These are phyloP conservation scores for Trametes coccinea DNA, from an alignment of 768 basidiomycete genomes.

Conservation along the genomic window DNA sequence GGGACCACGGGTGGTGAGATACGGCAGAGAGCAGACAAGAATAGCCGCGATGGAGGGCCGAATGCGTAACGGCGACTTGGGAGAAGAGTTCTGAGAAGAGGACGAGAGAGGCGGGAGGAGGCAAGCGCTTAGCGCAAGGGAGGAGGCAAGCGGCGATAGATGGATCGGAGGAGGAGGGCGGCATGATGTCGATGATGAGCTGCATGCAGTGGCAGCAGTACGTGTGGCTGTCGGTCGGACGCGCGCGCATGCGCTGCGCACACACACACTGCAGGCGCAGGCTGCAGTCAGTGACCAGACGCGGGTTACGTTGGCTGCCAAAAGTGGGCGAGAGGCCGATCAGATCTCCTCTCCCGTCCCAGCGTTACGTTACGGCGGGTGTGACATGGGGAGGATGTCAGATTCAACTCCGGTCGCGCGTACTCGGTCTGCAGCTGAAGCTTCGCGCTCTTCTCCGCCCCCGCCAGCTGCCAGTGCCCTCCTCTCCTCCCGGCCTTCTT, in stretches of 20 bases:
- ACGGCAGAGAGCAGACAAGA: constrained; percentile 17
- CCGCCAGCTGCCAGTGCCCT: constrained; percentile 1
- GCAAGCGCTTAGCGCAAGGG: not conserved
- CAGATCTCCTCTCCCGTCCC: not conserved
- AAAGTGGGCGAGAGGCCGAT: constrained; percentile 3
- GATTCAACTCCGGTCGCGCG: constrained; percentile 7
- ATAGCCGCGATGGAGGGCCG: constrained; percentile 16
- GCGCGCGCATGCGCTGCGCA: no score
- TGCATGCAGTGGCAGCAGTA: no score
- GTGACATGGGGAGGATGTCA: constrained; percentile 5
- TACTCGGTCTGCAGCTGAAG: not conserved
- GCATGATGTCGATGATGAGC: no score
- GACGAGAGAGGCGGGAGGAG: not conserved
- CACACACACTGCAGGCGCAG: no score
- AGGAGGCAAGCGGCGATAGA: not conserved
- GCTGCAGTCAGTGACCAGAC: no score
- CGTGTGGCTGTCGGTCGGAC: no score
- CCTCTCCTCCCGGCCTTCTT: not conserved
- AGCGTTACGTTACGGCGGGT: not conserved
- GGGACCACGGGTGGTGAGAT: constrained; percentile 5
- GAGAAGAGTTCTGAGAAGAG: not conserved
- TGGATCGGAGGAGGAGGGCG: not conserved
- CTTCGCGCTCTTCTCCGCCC: constrained; percentile 19
- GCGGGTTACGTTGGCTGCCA: not conserved
- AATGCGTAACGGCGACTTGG: constrained; percentile 20